Percentiles rank a stretch among this genome's conserved stretches.
These are phyloP conservation scores for Camellia granthamiana DNA, from an alignment of 148 eudicot genomes.

Conservation along the genomic window DNA sequence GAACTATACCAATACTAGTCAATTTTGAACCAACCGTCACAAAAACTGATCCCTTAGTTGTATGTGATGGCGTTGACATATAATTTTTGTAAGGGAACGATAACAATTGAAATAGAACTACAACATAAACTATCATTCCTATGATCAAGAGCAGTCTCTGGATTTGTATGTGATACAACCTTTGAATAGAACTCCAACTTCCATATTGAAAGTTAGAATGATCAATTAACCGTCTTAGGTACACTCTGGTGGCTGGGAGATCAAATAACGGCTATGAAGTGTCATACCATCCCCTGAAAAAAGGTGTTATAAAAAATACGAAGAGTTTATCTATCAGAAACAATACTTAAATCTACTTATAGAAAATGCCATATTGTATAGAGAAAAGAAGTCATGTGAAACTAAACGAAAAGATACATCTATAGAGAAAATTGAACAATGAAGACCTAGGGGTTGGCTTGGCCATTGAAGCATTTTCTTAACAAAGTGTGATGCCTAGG, in stretches of 20 bases:
- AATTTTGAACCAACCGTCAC: constrained; percentile 1
- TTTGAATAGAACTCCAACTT: constrained; percentile 16
- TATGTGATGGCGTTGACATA: constrained; percentile 13
- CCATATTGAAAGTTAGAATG: constrained; percentile 24
- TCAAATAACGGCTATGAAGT: neutral
- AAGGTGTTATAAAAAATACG: neutral
- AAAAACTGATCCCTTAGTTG: constrained; percentile 8
- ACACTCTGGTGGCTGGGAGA: neutral
- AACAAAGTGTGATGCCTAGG: too few relatives aligned
- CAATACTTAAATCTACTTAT: neutral
- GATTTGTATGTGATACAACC: constrained; percentile 21
- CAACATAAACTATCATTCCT: constrained; percentile 28
- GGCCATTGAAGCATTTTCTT: too few relatives aligned
- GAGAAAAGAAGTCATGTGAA: neutral
- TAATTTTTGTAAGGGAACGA: constrained; percentile 26
- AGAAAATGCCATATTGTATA: neutral
- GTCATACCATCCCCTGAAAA: constrained; percentile 1
- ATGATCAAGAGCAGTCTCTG: constrained; percentile 28
- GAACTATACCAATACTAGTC: neutral
- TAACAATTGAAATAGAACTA: constrained; percentile 35
- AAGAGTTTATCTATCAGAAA: neutral
- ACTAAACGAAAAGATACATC: neutral
- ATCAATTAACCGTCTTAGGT: neutral
- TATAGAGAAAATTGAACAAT: neutral
- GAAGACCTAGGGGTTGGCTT: too few relatives aligned